Percentiles rank a stretch among this genome's conserved stretches.
Evolutionary conservation across 2,329 filamentous ascomycete species (phyloP).

Genomic region (Colletotrichum aenigma): DNA sequence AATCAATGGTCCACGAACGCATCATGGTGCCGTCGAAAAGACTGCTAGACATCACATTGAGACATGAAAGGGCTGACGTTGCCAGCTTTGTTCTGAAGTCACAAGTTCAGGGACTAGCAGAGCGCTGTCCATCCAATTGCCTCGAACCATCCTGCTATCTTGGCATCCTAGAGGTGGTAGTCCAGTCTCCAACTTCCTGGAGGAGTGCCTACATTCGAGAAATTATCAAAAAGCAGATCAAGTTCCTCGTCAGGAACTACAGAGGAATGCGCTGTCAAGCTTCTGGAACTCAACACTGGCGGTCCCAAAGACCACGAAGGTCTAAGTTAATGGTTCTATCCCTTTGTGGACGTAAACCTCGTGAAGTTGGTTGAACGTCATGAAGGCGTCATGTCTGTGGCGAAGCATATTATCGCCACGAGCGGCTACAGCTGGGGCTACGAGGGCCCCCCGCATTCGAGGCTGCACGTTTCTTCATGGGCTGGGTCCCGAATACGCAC

Average conservation of each 20-base stretch:
- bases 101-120: accelerated
- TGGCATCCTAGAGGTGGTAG: neutral
- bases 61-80: accelerated
- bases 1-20: accelerated
- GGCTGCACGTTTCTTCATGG: neutral
- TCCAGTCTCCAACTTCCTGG: neutral
- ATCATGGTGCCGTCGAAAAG: neutral
- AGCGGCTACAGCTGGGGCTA: too few species aligned
- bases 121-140: neutral
- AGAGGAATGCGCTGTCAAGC: neutral
- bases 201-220: neutral
- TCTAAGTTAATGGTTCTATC: neutral
- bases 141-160: neutral
- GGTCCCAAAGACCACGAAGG: accelerated
- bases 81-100: neutral
- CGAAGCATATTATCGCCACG: too few species aligned
- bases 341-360: neutral
- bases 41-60: neutral
- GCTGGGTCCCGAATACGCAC: accelerated
- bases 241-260: neutral
- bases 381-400: too few species aligned
- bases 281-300: neutral
- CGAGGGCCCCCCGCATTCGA: too few species aligned
- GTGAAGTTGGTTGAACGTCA: neutral
- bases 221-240: accelerated